phyloP scores from a whole-genome alignment of 192 early-diverging fungal genomes.

The Backusella tarrabulga region DNA sequence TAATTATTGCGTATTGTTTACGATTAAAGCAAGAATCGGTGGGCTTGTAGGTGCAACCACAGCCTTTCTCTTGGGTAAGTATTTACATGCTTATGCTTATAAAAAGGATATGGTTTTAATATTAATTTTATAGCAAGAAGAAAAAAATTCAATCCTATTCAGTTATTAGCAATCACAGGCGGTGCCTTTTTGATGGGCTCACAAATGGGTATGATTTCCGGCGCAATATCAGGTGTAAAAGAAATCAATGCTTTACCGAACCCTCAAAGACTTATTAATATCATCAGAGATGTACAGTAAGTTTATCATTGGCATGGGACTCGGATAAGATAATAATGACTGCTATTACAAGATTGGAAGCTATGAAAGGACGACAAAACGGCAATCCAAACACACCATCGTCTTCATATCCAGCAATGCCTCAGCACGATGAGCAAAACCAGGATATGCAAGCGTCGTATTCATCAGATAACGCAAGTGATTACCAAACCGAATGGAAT shows the following conservation, averaged over 20 bases:
- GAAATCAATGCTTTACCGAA: slow-evolving; percentile 29
- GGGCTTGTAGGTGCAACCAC: slow-evolving; percentile 24
- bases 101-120: neutral
- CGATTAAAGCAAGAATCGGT: slow-evolving; percentile 21
- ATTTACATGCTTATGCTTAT: neutral
- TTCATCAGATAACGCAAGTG: neutral
- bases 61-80: slow-evolving; percentile 27
- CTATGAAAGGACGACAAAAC: neutral
- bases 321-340: neutral
- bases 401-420: neutral
- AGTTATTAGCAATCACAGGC: slow-evolving; percentile 23
- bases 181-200: slow-evolving; percentile 34
- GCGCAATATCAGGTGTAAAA: slow-evolving; percentile 26
- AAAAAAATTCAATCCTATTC: slow-evolving; percentile 25
- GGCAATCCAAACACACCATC: neutral
- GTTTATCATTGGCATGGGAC: neutral
- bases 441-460: neutral
- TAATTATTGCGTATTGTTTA: neutral
- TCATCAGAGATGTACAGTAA: slow-evolving; percentile 36
- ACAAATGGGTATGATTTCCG: slow-evolving; percentile 37
- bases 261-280: slow-evolving; percentile 28
- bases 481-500: neutral
- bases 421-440: neutral
- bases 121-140: neutral
- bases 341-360: neutral